Base-by-base conservation (phyloP, 2,329 filamentous ascomycete species). In the Aspergillus puulaauensis region DNA sequence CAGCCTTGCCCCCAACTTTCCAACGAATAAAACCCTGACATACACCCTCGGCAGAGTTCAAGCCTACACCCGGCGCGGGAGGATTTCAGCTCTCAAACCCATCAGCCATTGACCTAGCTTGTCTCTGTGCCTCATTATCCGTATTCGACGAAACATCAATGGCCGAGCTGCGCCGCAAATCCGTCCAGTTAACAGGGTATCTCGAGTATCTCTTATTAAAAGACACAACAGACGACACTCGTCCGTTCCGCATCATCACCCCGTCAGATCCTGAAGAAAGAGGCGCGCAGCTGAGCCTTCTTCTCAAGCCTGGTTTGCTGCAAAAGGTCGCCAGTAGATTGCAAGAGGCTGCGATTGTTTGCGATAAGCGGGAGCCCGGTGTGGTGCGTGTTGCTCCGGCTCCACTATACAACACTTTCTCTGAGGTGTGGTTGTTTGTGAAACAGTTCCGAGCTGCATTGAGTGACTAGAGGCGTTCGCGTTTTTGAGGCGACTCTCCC, bases 41-140 rank as follows among this genome's bases (percentile, higher is more conserved):
- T 41, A 14, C 9, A 21, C 9, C 17, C 8, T n/a, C 15, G 35
- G 57, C 70, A 80, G 69, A 81, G 55, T 96, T 95, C 75, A 82
- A 87, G 50, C 90, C 92, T 2, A 90, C 90, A 2, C 79, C 84
- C 1, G 92, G 92, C 44, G 92, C 92, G 1, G 85, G 81, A 15
- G 91, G 92, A 2, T 96, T 86, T 74, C 90, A 95, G 73, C 74
- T 93, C 21, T 90, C 87, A 57, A 96, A 96, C 71, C 90, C 89
- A 2, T 90, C 86, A 0, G 89, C 86, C 6, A 81, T 93, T 7
- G 90, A 96, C 67, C 81, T 93, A 43, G 87, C 90, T 6, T 84
- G 85, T 17, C 80, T 96, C 2, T 82, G 85, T 14, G 90, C 86
- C 0, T 84, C 88, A 2, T 75, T 96, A 17, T 86, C 86, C 11